Percentiles rank a stretch among this genome's conserved stretches.
phyloP scores from a whole-genome alignment of 129 eudicot genomes.

The Rutidosis leptorrhynchoides region DNA sequence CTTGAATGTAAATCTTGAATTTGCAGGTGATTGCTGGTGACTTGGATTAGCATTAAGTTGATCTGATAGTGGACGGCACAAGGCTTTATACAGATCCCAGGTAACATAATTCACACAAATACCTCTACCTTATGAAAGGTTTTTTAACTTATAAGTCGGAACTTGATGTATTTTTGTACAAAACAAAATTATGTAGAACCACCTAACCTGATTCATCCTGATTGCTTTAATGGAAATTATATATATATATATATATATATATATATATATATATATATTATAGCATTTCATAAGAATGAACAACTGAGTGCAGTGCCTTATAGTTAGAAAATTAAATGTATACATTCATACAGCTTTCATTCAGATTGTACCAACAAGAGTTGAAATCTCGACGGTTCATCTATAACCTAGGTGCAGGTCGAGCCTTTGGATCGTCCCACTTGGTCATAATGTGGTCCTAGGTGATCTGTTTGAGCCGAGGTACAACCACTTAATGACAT shows the following conservation, averaged over 20 bases:
- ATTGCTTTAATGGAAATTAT: neutral
- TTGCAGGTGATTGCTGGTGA: neutral
- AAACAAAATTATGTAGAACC: neutral
- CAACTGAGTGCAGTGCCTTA: slow-evolving; percentile 1
- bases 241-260: too few relatives aligned
- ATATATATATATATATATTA: too few relatives aligned
- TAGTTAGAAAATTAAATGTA: slow-evolving; percentile 10
- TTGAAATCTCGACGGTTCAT: slow-evolving; percentile 8
- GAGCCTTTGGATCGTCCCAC: slow-evolving; percentile 66
- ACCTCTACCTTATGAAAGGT: neutral
- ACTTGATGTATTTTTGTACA: neutral
- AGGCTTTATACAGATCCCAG: neutral
- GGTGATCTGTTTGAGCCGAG: slow-evolving; percentile 22
- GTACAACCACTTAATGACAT: neutral
- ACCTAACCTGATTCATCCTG: neutral
- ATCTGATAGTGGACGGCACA: neutral
- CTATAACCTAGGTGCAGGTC: slow-evolving; percentile 54
- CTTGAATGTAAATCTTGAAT: neutral
- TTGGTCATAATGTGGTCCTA: slow-evolving; percentile 61
- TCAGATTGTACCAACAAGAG: slow-evolving; percentile 10
- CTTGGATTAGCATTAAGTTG: neutral
- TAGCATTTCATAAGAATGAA: neutral
- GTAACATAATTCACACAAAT: neutral
- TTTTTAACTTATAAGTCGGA: neutral
- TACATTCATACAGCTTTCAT: neutral